Base-by-base conservation (phyloP, 805 yeast genomes). In the Dipodascopsis uninucleata region DNA sequence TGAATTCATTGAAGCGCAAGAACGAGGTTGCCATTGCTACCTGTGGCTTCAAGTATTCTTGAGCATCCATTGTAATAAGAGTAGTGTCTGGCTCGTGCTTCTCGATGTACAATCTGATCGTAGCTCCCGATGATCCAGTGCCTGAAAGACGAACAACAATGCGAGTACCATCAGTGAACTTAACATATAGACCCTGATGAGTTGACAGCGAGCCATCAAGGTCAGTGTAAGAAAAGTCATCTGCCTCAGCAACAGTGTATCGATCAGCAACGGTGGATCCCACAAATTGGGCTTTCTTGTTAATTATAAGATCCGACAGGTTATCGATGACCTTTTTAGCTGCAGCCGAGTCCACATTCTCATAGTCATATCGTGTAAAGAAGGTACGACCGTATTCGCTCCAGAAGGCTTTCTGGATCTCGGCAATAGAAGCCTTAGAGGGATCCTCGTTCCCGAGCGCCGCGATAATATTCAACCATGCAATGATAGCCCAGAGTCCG, bases 101-200 rank as follows among this genome's bases (percentile, higher is more conserved):
- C 68, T 90, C 97, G 61, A 90, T 70, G 69, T 90, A 90, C 57
- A 90, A 73, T 66, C 98, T 79, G 49, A 93, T 88, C 4, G 98
- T 90, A 17, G 98, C 97, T 38, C 98, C 98, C 1, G 95, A 82
- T 1, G 97, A 88, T 12, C 98, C 98, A 2, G 98, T 90, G 45
- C 98, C 98, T 0, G 96, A 87, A 54, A 93, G 74, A 67, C 98
- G 82, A 42, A 87, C 84, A 28, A 93, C 85, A 41, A 89, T 78
- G 64, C 97, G 78, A 49, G 85, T 75, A 4, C 97, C 96, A 58
- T 81, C 81, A 39, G 76, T 77, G 52, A 88, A 76, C 67, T 83
- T 88, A 53, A 88, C 82, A 60, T 72, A 89, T 41, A 93, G 75
- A 28, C 98, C 98, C 71, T 90, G 98, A 61, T 88, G 79, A 3